Evolutionary conservation across 2,329 filamentous ascomycete genomes (phyloP), one percentile per base, ranked within the genome.

Genomic region (Alternaria postmessia): DNA sequence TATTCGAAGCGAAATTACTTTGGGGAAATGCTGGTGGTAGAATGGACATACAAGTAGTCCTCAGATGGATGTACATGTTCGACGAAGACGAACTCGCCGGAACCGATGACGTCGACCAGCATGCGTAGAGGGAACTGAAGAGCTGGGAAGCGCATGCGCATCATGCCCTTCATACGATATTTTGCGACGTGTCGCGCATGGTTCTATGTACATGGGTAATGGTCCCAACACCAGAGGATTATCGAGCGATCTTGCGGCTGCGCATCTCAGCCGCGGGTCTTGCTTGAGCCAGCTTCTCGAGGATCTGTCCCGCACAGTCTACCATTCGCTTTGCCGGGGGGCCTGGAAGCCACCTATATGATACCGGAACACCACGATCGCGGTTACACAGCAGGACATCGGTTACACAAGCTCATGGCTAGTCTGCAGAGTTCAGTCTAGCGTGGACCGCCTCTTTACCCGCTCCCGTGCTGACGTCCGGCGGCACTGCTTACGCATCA

Each of bases 401-500:
- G 42, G 12, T 55, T 16, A 39, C n/a, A 16, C 8, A 24, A 24
- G 7, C 20, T 39, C n/a, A 16, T 16, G 20, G 7, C 24, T n/a
- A 38, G 14, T 22, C 24, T 28, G 8, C n/a, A n/a, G 24, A n/a
- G 32, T 30, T 41, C 14, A 7, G 7, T 22, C 26, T 54, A 47
- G 52, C 24, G 30, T 22, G 8, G n/a, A 5, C 43, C 7, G n/a
- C 24, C 8, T 26, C n/a, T 41, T 48, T 32, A 34, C 22, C 42
- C 42, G 43, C 24, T 48, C 26, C 34, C 26, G 34, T 55, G 43
- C 34, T 55, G 36, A 26, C 22, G 5, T 41, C 22, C 43, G n/a
- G n/a, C 41, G 53, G 30, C 43, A 16, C 28, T 47, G 53, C 43
- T 55, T 55, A 55, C 32, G n/a, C 16, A 48, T 48, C 42, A 34